phyloP scores from a whole-genome alignment of 768 basidiomycete species.

The Naganishia vaughanmartiniae region DNA sequence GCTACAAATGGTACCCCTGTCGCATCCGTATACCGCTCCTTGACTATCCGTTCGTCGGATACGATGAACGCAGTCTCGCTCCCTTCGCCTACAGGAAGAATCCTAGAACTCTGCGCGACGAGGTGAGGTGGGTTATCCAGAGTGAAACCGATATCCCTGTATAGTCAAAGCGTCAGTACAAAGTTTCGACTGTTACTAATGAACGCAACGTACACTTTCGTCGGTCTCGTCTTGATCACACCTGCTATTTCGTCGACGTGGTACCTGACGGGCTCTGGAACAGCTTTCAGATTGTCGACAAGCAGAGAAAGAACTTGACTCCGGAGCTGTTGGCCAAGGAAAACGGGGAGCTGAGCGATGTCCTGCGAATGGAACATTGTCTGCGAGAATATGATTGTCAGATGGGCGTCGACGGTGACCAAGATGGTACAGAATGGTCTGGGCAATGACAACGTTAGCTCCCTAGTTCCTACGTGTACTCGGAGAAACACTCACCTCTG shows the following conservation, averaged over 20 bases:
- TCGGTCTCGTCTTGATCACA: conserved; percentile 15
- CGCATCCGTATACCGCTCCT: conserved; percentile 1
- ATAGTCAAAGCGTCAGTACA: not conserved
- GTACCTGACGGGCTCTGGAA: not conserved
- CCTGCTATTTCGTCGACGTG: conserved; percentile 15
- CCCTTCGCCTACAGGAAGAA: not conserved
- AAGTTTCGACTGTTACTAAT: too few species aligned
- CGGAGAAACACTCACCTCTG: conserved; percentile 9
- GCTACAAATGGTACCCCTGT: not conserved
- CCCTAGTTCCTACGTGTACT: too few species aligned
- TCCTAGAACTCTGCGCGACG: conserved; percentile 1
- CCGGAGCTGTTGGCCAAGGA: conserved; percentile 14
- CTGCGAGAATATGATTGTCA: conserved; percentile 26
- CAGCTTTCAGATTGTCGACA: not conserved
- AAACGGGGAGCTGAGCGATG: conserved; percentile 30
- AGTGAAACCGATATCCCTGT: conserved; percentile 6
- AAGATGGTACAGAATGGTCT: conserved; percentile 28
- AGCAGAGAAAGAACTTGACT: not conserved
- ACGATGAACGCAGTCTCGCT: too few species aligned
- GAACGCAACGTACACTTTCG: conserved; percentile 5
- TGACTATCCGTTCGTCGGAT: not conserved
- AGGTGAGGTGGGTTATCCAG: not conserved
- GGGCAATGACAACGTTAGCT: not conserved
- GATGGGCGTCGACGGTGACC: conserved; percentile 12
- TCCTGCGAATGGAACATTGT: conserved; percentile 24